Evolutionary conservation across 2,329 filamentous ascomycete species (phyloP).

Genomic region (Drechslerella coelobrocha): DNA sequence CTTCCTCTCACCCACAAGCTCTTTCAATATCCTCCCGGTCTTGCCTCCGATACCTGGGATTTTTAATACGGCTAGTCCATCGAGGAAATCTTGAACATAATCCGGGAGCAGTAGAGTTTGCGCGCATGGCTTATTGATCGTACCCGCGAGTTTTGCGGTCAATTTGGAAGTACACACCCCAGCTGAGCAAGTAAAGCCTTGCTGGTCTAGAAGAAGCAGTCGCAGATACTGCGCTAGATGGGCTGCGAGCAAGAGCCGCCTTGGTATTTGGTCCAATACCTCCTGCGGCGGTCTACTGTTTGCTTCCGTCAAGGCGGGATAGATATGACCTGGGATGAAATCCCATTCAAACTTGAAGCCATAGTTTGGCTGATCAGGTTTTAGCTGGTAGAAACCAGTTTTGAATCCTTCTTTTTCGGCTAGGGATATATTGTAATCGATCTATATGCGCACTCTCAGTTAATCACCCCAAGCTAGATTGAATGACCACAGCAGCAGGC

Average conservation of each 20-base stretch:
- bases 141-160: slow-evolving; percentile 82
- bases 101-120: slow-evolving; percentile 84
- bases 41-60: slow-evolving; percentile 87
- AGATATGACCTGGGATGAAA: slow-evolving; percentile 69
- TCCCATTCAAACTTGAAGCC: slow-evolving; percentile 82
- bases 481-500: background rate
- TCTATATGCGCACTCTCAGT: slow-evolving; percentile 61
- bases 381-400: slow-evolving; percentile 79
- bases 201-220: slow-evolving; percentile 72
- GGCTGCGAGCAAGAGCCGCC: slow-evolving; percentile 76
- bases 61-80: slow-evolving; percentile 75
- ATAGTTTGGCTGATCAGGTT: slow-evolving; percentile 73
- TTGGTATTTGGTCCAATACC: slow-evolving; percentile 59
- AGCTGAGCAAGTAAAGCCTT: slow-evolving; percentile 85
- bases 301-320: slow-evolving; percentile 57
- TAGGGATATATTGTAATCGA: slow-evolving; percentile 75
- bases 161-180: slow-evolving; percentile 88
- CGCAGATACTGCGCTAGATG: slow-evolving; percentile 81
- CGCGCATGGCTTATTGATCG: slow-evolving; percentile 80
- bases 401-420: slow-evolving; percentile 64
- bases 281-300: slow-evolving; percentile 51
- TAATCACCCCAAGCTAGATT: background rate
- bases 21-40: slow-evolving; percentile 71
- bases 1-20: slow-evolving; percentile 63
- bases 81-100: slow-evolving; percentile 73